These are phyloP conservation scores for Aspergillus fijiensis DNA, from an alignment of 2,329 filamentous ascomycete genomes.

Conservation along the genomic window DNA sequence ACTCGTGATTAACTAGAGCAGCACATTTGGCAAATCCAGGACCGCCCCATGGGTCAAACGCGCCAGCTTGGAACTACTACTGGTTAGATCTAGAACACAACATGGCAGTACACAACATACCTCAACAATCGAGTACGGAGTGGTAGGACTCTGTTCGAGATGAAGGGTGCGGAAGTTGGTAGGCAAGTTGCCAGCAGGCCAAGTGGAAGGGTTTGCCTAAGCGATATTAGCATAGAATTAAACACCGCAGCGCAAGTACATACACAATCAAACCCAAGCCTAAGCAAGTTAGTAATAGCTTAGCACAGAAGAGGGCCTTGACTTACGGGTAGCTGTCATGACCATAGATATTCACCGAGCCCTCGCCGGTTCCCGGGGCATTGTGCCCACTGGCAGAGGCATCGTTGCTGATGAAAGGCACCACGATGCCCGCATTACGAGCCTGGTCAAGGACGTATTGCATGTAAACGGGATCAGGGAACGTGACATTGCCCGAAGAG, in stretches of 20 bases:
- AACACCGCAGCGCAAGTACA: background rate
- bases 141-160: conserved; percentile 61
- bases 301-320: background rate
- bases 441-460: conserved; percentile 69
- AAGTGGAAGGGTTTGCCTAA: conserved; percentile 57
- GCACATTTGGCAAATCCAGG: conserved; percentile 67
- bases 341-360: conserved; percentile 64
- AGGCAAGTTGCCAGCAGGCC: conserved; percentile 59
- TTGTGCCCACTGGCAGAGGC: conserved; percentile 61
- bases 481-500: conserved; percentile 50
- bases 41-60: conserved; percentile 74
- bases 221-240: conserved; percentile 10
- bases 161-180: conserved; percentile 57
- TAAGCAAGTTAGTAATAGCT: conserved; percentile 13
- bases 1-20: conserved; percentile 67
- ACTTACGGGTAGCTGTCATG: conserved; percentile 62
- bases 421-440: conserved; percentile 65
- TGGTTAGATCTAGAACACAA: conserved; percentile 4
- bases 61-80: conserved; percentile 65
- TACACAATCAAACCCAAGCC: conserved; percentile 44
- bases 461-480: conserved; percentile 69
- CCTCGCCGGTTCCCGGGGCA: conserved; percentile 60
- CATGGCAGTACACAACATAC: conserved; percentile 23
- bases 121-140: conserved; percentile 65
- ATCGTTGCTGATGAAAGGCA: conserved; percentile 76